phyloP scores from a whole-genome alignment of 192 early-diverging fungal species.

The Globomyces pollinis-pini region DNA sequence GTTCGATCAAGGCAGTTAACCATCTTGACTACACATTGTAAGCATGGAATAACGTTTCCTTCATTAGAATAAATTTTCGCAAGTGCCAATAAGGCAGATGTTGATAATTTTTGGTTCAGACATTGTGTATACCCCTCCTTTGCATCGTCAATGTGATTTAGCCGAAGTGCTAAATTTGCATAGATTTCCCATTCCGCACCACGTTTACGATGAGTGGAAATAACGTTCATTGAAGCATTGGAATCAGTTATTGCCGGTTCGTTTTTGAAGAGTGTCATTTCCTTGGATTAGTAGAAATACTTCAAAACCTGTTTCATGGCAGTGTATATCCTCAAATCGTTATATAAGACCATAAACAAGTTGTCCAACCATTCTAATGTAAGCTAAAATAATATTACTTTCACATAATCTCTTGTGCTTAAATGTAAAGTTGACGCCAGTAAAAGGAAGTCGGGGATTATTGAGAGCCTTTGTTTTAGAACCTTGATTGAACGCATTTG shows the following conservation, averaged over 20 bases:
- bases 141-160: slow-evolving; percentile 83
- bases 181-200: slow-evolving; percentile 97
- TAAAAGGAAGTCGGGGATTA: slow-evolving; percentile 3
- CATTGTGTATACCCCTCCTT: slow-evolving; percentile 85
- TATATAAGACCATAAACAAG: slow-evolving; percentile 97
- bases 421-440: slow-evolving; percentile 58
- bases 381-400: too few relatives aligned
- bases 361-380: slow-evolving; percentile 99
- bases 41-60: slow-evolving; percentile 69
- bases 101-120: slow-evolving; percentile 84
- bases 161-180: slow-evolving; percentile 82
- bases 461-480: not conserved
- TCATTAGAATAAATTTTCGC: slow-evolving; percentile 77
- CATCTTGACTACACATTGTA: slow-evolving; percentile 74
- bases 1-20: slow-evolving; percentile 81
- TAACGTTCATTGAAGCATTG: slow-evolving; percentile 42
- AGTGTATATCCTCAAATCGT: slow-evolving; percentile 92
- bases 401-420: slow-evolving; percentile 96
- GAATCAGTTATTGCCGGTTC: slow-evolving; percentile 36
- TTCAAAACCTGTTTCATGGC: slow-evolving; percentile 73
- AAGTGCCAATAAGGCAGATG: slow-evolving; percentile 80
- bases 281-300: slow-evolving; percentile 30
- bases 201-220: slow-evolving; percentile 68
- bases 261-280: slow-evolving; percentile 64
- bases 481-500: slow-evolving; percentile 1